Conservation (phyloP, 345 rosid genomes). For the Microthlaspi erraticum region DNA sequence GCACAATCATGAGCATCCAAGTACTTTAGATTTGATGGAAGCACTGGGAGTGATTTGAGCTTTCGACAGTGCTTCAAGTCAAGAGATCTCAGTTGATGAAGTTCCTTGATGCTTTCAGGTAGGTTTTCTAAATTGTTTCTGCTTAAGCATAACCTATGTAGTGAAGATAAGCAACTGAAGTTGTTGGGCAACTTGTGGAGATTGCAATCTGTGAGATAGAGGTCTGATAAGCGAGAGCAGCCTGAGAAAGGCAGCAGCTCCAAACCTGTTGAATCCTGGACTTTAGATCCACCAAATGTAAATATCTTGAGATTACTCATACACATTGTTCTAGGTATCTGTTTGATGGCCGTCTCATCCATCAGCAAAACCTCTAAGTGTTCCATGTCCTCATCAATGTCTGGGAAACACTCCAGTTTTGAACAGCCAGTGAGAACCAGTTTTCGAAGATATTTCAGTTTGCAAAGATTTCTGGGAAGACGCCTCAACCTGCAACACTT, state of each 20-base stretch:
- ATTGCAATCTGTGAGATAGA: conserved; percentile 45
- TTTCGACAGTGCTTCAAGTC: conserved; percentile 37
- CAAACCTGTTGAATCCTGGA: conserved; percentile 18
- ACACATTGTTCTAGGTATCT: conserved; percentile 29
- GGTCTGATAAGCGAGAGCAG: conserved; percentile 27
- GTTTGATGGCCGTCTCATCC: conserved; percentile 30
- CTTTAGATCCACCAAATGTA: conserved; percentile 37
- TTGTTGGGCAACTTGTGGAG: conserved; percentile 35
- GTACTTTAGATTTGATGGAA: conserved; percentile 41
- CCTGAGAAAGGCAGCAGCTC: conserved; percentile 35
- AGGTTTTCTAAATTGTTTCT: conserved; percentile 32
- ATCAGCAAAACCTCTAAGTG: conserved; percentile 41
- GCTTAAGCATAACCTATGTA: conserved; percentile 38
- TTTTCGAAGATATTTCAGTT: conserved; percentile 34
- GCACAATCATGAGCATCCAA: conserved; percentile 44
- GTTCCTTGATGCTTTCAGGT: conserved; percentile 42
- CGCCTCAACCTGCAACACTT: conserved; percentile 22
- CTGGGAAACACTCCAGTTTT: conserved; percentile 25
- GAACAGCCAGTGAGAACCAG: conserved; percentile 37
- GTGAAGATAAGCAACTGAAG: conserved; percentile 31
- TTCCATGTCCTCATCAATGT: conserved; percentile 35
- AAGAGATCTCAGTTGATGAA: conserved; percentile 34
- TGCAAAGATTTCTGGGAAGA: conserved; percentile 35
- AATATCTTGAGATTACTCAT: conserved; percentile 42
- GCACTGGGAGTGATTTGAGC: conserved; percentile 35